phyloP scores from a whole-genome alignment of 2,329 filamentous ascomycete species.

The Magnaporthiopsis rhizophila region DNA sequence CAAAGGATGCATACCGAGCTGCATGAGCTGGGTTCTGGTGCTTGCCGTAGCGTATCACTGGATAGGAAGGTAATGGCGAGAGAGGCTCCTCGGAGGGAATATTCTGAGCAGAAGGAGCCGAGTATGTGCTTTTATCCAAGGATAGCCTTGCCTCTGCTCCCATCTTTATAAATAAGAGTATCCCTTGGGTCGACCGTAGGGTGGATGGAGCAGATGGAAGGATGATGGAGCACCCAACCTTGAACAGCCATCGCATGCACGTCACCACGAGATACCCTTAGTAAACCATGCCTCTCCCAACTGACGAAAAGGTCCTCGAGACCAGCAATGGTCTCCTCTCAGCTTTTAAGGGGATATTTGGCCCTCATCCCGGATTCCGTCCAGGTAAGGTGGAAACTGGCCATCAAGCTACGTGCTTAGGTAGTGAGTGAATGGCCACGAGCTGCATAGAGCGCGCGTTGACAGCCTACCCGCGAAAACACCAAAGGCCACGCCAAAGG shows the following conservation, averaged over 20 bases:
- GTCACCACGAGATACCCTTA: not conserved
- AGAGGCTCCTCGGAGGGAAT: not conserved
- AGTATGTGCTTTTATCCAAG: not conserved
- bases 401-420: too few species aligned
- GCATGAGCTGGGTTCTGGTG: not conserved
- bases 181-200: too few species aligned
- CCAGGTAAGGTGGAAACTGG: constrained; percentile 21
- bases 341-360: constrained; percentile 28
- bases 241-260: not conserved
- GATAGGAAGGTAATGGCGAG: not conserved
- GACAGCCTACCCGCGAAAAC: constrained; percentile 1
- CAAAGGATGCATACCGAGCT: not conserved
- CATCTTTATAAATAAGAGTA: too few species aligned
- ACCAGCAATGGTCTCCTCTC: constrained; percentile 28
- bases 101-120: not conserved
- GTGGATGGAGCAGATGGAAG: not conserved
- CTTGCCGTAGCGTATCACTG: not conserved
- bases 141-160: too few species aligned
- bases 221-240: not conserved
- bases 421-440: too few species aligned
- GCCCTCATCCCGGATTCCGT: constrained; percentile 30
- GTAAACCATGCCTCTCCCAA: constrained; percentile 35
- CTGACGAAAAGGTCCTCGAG: constrained; percentile 28
- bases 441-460: too few species aligned
- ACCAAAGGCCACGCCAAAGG: constrained; percentile 46